Base-by-base conservation (phyloP, 2,329 filamentous ascomycete species). In the Cyphellophora attinorum region DNA sequence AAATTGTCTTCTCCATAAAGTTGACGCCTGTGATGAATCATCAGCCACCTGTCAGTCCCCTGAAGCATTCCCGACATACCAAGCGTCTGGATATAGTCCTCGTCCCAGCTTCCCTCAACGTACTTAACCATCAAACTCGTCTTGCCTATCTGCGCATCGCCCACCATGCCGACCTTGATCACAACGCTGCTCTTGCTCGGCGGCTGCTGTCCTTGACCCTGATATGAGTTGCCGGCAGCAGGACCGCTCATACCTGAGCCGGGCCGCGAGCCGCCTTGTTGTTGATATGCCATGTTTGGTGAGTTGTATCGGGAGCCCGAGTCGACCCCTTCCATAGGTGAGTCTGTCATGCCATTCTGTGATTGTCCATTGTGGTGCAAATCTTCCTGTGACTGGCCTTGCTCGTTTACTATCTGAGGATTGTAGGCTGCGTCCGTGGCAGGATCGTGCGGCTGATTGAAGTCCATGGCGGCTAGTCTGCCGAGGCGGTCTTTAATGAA, bases 1-100 rank as follows among this genome's bases (percentile, higher is more conserved):
- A 93, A 56, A 98, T 98, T 21, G 91, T 98, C 72, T 98, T 98
- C 61, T 98, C 91, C 91, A 98, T 98, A 63, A 98, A 98, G 62
- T 98, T 98, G 62, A 98, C 91, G 48, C 91, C 76, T 81, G 49
- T n/a, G 53, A 17, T 17, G 13, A 3, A 11, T 19, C 4, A 19
- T 31, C 29, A 31, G 29, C 29, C 17, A 10, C 18, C 23, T 12
- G 28, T 17, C 12, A 18, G 6, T 8, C 18, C 19, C 17, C 36
- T 31, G 15, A n/a, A 3, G 16, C 4, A 28, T 23, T 18, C 8
- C 19, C n/a, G 17, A 33, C 67, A 43, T 61, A 81, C 76, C 91
- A 29, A 98, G 67, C 14, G 91, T 98, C 64, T 98, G 91, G 54
- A 98, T 98, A 61, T 98, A 98, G 59, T 98, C 91, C 64, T 98